Conservation (phyloP, 78 protist species). For the Parvularia atlantis region DNA sequence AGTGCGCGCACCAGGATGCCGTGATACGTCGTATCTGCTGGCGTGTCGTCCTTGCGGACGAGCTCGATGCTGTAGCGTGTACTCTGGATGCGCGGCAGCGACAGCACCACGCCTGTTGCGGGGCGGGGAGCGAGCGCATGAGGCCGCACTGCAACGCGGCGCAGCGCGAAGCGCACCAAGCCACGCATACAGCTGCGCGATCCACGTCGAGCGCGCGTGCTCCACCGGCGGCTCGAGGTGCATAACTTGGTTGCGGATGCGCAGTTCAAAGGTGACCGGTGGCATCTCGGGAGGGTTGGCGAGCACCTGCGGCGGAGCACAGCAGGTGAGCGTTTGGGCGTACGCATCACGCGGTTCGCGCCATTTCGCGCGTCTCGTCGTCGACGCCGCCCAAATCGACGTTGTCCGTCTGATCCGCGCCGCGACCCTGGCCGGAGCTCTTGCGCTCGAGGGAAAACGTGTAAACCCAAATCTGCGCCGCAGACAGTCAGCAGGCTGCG, state of each 20-base stretch:
- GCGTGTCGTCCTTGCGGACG: slow-evolving; percentile 5
- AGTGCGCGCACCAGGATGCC: slow-evolving; percentile 33
- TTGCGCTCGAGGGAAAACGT: too few relatives aligned
- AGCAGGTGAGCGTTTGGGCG: neutral
- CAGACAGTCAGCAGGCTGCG: neutral
- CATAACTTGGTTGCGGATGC: slow-evolving; percentile 56
- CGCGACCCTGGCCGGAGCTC: too few relatives aligned
- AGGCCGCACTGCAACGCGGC: neutral
- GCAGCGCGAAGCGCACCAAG: too few relatives aligned
- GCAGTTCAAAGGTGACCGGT: slow-evolving; percentile 38
- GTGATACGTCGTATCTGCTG: too few relatives aligned
- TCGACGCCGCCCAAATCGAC: neutral
- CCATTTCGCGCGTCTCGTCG: neutral
- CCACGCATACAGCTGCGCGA: slow-evolving; percentile 45
- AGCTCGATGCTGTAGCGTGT: slow-evolving; percentile 36
- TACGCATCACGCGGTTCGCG: neutral
- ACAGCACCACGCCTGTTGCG: slow-evolving; percentile 14
- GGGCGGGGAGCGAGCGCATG: neutral
- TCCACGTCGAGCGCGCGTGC: slow-evolving; percentile 54
- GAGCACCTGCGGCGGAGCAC: too few relatives aligned
- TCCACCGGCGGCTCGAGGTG: slow-evolving; percentile 72
- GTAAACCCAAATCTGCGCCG: neutral
- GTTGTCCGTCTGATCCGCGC: neutral
- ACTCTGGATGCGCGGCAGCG: slow-evolving; percentile 42
- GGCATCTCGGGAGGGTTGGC: neutral